phyloP scores from a whole-genome alignment of 768 basidiomycete species.

The Trametes meyenii region DNA sequence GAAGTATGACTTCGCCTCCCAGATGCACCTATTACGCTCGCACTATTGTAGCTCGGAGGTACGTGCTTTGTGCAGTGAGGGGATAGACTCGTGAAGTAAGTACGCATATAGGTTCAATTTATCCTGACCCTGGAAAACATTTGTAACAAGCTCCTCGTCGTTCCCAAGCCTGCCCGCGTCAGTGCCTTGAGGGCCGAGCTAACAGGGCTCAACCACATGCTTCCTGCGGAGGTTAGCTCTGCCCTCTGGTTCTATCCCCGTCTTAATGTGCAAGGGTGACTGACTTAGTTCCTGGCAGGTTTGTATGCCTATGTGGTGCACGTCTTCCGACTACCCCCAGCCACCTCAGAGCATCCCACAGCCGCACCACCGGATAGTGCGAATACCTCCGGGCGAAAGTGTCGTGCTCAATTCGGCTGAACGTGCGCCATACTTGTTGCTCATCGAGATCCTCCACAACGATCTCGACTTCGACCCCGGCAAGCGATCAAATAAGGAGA shows the following conservation, averaged over 20 bases:
- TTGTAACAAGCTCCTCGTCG: constrained; percentile 85
- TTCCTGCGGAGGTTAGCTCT: constrained; percentile 84
- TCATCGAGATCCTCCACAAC: constrained; percentile 86
- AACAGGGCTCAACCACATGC: constrained; percentile 92
- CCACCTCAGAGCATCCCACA: constrained; percentile 45
- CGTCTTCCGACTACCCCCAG: constrained; percentile 62
- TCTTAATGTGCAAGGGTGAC: not conserved
- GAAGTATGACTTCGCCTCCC: constrained; percentile 67
- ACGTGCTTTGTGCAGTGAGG: constrained; percentile 27
- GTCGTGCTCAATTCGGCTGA: constrained; percentile 99
- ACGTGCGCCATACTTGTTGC: constrained; percentile 88
- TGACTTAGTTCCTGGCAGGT: constrained; percentile 47
- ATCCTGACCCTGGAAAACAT: constrained; percentile 89
- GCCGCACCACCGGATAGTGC: constrained; percentile 92
- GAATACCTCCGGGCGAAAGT: constrained; percentile 96
- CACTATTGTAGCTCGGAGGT: constrained; percentile 92
- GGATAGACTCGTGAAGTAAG: constrained; percentile 8
- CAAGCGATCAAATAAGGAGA: constrained; percentile 82
- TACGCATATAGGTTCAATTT: constrained; percentile 70
- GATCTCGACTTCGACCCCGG: constrained; percentile 93
- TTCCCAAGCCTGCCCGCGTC: constrained; percentile 92
- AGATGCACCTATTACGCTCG: constrained; percentile 73
- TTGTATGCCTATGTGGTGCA: constrained; percentile 88
- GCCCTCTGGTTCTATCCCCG: not conserved
- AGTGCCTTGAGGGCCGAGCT: constrained; percentile 96